A percentile compares a stretch with the other conserved stretches of the same genome.
Conservation (phyloP, 2,329 filamentous ascomycete genomes). For the Paecilomyces sp. region DNA sequence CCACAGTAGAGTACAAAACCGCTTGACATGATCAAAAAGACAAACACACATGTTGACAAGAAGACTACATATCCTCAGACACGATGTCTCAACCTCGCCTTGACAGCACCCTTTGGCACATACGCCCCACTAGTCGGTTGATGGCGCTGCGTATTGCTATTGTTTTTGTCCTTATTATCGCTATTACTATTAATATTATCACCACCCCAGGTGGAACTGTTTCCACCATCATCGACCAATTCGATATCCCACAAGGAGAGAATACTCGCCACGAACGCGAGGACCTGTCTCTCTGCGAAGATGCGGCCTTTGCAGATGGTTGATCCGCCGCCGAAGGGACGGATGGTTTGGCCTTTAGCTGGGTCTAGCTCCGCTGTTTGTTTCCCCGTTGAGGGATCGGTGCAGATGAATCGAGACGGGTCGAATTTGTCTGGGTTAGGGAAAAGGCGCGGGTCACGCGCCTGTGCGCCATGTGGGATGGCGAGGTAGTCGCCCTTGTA, state of each 20-base stretch:
- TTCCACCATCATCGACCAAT: constrained; percentile 26
- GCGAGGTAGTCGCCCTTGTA: constrained; percentile 36
- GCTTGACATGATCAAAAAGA: too few relatives aligned
- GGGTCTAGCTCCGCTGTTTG: constrained; percentile 32
- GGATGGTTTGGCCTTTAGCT: constrained; percentile 26
- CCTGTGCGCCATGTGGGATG: constrained; percentile 38
- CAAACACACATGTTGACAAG: too few relatives aligned
- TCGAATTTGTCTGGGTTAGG: constrained; percentile 36
- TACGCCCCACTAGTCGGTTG: constrained; percentile 43
- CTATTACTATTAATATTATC: too few relatives aligned
- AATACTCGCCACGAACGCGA: constrained; percentile 47
- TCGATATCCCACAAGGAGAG: constrained; percentile 52
- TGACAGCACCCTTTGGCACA: constrained; percentile 45
- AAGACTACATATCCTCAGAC: constrained; percentile 10
- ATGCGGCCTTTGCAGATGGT: constrained; percentile 44
- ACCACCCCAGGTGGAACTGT: constrained; percentile 1
- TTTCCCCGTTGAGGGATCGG: constrained; percentile 25
- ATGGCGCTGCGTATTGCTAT: constrained; percentile 47
- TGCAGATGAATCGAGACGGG: constrained; percentile 41
- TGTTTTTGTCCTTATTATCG: constrained; percentile 5
- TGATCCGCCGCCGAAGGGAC: constrained; percentile 43
- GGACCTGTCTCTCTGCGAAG: constrained; percentile 44
- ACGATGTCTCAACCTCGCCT: constrained; percentile 46
- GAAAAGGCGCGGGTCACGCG: constrained; percentile 35
- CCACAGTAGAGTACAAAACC: too few relatives aligned